A percentile compares a stretch with the other conserved stretches of the same genome.
These are phyloP conservation scores for Trifolium pratense DNA, from an alignment of 306 rosid genomes.

Conservation along the genomic window DNA sequence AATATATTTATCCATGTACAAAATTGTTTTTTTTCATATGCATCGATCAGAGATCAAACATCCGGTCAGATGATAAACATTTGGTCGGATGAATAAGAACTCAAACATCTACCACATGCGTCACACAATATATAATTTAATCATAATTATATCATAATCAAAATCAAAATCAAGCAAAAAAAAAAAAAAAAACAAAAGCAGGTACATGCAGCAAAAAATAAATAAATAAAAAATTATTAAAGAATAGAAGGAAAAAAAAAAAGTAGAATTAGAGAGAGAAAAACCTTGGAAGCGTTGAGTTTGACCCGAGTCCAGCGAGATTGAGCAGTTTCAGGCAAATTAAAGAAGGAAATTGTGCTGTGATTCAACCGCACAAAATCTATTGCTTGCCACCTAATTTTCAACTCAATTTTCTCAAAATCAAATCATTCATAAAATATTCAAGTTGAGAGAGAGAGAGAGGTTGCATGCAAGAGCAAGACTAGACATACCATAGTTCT, in stretches of 20 bases:
- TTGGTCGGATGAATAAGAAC: not conserved
- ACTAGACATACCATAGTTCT: slow-evolving; percentile 65
- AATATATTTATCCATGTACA: not conserved
- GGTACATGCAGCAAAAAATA: not conserved
- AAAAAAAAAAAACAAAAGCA: not conserved
- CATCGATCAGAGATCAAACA: not conserved
- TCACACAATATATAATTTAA: not conserved
- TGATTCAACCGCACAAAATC: slow-evolving; percentile 68
- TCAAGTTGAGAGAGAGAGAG: not conserved
- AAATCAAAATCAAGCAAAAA: not conserved
- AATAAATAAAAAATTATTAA: not conserved
- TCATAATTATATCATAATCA: too few species aligned
- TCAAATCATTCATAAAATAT: not conserved
- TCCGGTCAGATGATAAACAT: not conserved
- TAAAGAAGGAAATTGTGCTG: slow-evolving; percentile 87
- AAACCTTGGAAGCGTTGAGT: slow-evolving; percentile 83
- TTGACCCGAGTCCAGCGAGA: slow-evolving; percentile 73
- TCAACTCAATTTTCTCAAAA: slow-evolving; percentile 15
- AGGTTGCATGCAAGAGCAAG: slow-evolving; percentile 26
- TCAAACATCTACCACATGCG: not conserved
- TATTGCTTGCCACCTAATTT: slow-evolving; percentile 85
- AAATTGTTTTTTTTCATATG: not conserved
- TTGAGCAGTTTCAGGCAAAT: slow-evolving; percentile 67
- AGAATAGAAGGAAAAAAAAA: not conserved
- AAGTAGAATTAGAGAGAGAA: not conserved